Base-by-base conservation (phyloP, 2,329 filamentous ascomycete genomes). In the Pestalotiopsis sp. region DNA sequence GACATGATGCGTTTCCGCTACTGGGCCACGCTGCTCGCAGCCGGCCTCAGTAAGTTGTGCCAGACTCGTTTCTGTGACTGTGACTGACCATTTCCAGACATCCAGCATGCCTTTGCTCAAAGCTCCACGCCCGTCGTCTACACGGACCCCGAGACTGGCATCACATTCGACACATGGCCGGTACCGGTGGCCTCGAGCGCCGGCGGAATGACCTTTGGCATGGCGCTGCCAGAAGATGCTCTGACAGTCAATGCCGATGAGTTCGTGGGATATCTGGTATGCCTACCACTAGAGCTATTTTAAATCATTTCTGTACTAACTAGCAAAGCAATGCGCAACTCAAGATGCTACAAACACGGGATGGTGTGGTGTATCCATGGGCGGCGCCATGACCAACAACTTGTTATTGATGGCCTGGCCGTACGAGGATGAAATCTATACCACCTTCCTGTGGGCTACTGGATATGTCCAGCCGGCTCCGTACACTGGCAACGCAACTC, bases 401-500 rank as follows among this genome's bases (percentile, higher is more conserved):
- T 79, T 91, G 3, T 83, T 91, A 66, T 79, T 91, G 17, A 80
- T 89, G 71, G 86, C 86, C 2, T 91, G 87, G 83, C 84, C 88
- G 3, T 81, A 86, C 70, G 82, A 84, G 23, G 80, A 82, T 17
- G 77, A 86, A 45, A 81, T 91, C 64, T 79, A 87, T 36, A 90
- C 88, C 0, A 86, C 87, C 1, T 86, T 91, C 77, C 83, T 86
- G 66, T 89, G 85, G 73, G 83, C 87, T 3, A 83, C 82, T 3
- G 89, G 88, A 62, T 92, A 92, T 75, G 82, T 83, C 31, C 81
- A 83, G 69, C 91, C 91, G 0, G 82, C 83, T 0, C 74, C 86
- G 45, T 92, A 92, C 77, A 82, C 83, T 0, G 91, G 91, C 67
- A 82, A 88, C 71, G 89, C 90, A 9, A 88, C 83, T 41, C 76